Base-by-base conservation (phyloP, 2,329 filamentous ascomycete species). In the Fonsecaea nubica region DNA sequence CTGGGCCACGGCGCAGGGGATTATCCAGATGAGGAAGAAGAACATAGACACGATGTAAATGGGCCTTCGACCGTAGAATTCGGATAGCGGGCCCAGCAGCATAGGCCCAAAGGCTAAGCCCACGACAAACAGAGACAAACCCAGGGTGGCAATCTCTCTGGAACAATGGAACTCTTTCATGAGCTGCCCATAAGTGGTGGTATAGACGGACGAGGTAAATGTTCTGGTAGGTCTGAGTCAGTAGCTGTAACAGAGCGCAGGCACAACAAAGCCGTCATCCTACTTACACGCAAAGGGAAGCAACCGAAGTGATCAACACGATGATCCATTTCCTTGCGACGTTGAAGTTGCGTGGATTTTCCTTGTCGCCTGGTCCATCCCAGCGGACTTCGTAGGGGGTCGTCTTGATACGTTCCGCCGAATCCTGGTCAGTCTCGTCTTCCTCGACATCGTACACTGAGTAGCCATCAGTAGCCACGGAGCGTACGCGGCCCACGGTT, bases 131-230 rank as follows among this genome's bases (percentile, higher is more conserved):
- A 85, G 69, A 0, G 81, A 78, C 1, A 83, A 80, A 18, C 83
- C 83, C 1, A 85, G 75, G 1, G 79, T 80, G 7, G 80, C 75
- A 9, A 84, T 79, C 72, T 83, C 79, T 18, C 70, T 73, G 12
- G 80, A 77, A 3, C 84, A 79, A 12, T 79, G 70, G 69, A 85
- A 86, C 33, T 85, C 77, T 1, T 75, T 59, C 50, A 59, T 87
- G 77, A 96, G 86, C 77, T 94, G 91, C 18, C 73, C 75, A 76
- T 97, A 97, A 0, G 91, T 94, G 10, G 87, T 87, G 0, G 92
- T 93, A 77, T 97, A 96, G 72, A 96, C 88, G 13, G 92, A 95
- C 56, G 90, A 93, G 1, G 91, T 87, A 76, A 89, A 92, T 8
- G 93, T 96, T 25, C 60, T 63, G 36, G 8, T 35, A 8, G 35